These are phyloP conservation scores for Phytophthora rubi DNA, from an alignment of 352 stramenopile genomes.

Conservation along the genomic window DNA sequence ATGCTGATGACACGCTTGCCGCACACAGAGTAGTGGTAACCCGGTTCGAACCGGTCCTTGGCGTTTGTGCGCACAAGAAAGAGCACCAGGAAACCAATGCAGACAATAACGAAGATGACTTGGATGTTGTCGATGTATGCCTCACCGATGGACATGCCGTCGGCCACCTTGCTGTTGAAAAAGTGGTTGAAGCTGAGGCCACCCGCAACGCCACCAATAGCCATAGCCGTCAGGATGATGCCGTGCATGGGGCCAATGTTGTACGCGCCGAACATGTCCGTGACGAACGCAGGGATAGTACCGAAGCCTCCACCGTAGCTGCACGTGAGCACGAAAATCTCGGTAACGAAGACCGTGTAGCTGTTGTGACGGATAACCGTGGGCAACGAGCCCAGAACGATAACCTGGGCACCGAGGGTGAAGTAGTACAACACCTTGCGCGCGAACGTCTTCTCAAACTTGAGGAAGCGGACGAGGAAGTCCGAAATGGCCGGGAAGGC, in stretches of 20 bases:
- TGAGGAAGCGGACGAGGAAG: conserved; percentile 42
- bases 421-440: conserved; percentile 75
- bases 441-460: conserved; percentile 52
- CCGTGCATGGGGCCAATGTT: conserved; percentile 68
- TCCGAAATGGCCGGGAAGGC: conserved; percentile 54
- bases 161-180: conserved; percentile 49
- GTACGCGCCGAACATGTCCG: conserved; percentile 84
- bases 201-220: conserved; percentile 70
- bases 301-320: conserved; percentile 80
- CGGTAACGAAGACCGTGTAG: conserved; percentile 63
- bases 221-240: conserved; percentile 79
- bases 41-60: conserved; percentile 66
- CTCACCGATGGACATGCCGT: conserved; percentile 50
- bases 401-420: conserved; percentile 63
- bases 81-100: conserved; percentile 64
- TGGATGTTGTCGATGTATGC: conserved; percentile 82
- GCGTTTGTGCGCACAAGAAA: conserved; percentile 76
- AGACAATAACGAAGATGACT: conserved; percentile 69
- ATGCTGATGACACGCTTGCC: conserved; percentile 72
- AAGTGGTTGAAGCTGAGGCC: conserved; percentile 77
- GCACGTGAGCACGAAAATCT: conserved; percentile 78
- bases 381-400: conserved; percentile 70
- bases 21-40: conserved; percentile 73
- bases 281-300: conserved; percentile 77
- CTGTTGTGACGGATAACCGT: conserved; percentile 60